Conservation (phyloP, 2,329 filamentous ascomycete species). For the Colletotrichum trifolii region DNA sequence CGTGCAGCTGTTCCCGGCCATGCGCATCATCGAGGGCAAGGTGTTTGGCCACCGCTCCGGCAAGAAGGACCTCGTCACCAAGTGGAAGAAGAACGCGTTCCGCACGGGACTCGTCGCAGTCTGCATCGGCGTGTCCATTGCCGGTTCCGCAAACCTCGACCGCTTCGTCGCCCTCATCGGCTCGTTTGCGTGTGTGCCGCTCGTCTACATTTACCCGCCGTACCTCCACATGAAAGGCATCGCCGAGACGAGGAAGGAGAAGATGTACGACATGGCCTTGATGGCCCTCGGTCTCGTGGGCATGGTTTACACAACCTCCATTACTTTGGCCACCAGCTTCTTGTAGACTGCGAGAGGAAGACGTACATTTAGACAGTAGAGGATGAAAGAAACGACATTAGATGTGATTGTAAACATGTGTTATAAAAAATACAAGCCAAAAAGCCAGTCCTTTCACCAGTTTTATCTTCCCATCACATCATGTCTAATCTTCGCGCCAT, state of each 20-base stretch:
- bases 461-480: too few species aligned
- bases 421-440: slow-evolving; percentile 7
- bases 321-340: slow-evolving; percentile 65
- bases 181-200: slow-evolving; percentile 95
- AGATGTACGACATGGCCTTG: slow-evolving; percentile 69
- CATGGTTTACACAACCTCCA: slow-evolving; percentile 77
- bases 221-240: slow-evolving; percentile 76
- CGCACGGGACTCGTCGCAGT: slow-evolving; percentile 66
- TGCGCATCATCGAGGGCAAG: slow-evolving; percentile 76
- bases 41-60: slow-evolving; percentile 76
- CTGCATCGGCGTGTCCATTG: slow-evolving; percentile 70
- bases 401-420: neutral
- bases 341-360: slow-evolving; percentile 28
- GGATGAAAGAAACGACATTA: neutral
- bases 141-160: slow-evolving; percentile 77
- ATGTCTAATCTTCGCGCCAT: slow-evolving; percentile 59
- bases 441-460: neutral
- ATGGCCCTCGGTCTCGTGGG: slow-evolving; percentile 72
- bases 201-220: slow-evolving; percentile 88
- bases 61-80: slow-evolving; percentile 71
- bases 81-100: slow-evolving; percentile 82
- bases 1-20: slow-evolving; percentile 79
- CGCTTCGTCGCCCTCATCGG: slow-evolving; percentile 97
- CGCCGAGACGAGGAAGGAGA: slow-evolving; percentile 66
- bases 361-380: neutral